These are phyloP conservation scores for Boletus patriciae DNA, from an alignment of 768 basidiomycete genomes.

Conservation along the genomic window DNA sequence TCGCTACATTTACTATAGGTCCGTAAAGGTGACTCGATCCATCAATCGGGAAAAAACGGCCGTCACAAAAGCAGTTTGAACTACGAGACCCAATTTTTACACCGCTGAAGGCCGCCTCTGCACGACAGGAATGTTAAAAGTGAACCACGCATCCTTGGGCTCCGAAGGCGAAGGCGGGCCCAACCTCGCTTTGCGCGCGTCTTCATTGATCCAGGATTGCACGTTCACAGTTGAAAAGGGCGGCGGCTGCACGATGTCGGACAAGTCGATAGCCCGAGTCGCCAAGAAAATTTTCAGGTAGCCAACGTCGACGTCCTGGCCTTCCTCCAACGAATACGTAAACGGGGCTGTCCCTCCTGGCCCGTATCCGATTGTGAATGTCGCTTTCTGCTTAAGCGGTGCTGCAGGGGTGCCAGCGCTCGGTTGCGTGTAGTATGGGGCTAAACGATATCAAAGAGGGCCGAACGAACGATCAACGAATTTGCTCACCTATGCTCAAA, in stretches of 20 bases:
- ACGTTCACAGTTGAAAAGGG: slow-evolving; percentile 25
- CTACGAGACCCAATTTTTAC: not conserved
- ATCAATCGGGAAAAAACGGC: not conserved
- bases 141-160: slow-evolving; percentile 17
- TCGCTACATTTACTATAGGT: not conserved
- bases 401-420: not conserved
- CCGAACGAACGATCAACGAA: not conserved
- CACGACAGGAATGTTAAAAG: slow-evolving; percentile 17
- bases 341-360: slow-evolving; percentile 35
- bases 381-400: slow-evolving; percentile 5
- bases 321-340: slow-evolving; percentile 32
- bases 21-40: no score
- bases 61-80: not conserved
- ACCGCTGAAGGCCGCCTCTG: slow-evolving; percentile 6
- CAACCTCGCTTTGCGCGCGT: not conserved
- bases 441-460: slow-evolving; percentile 2
- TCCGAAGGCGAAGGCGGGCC: not conserved
- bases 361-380: slow-evolving; percentile 43
- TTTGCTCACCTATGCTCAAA: slow-evolving; percentile 34
- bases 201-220: not conserved
- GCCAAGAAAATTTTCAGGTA: slow-evolving; percentile 47
- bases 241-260: slow-evolving; percentile 34
- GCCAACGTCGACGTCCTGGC: slow-evolving; percentile 39
- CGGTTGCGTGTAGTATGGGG: slow-evolving; percentile 5
- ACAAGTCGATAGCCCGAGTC: slow-evolving; percentile 36